These are phyloP conservation scores for Suhomyces sp. DNA, from an alignment of 805 yeast genomes.

Conservation along the genomic window DNA sequence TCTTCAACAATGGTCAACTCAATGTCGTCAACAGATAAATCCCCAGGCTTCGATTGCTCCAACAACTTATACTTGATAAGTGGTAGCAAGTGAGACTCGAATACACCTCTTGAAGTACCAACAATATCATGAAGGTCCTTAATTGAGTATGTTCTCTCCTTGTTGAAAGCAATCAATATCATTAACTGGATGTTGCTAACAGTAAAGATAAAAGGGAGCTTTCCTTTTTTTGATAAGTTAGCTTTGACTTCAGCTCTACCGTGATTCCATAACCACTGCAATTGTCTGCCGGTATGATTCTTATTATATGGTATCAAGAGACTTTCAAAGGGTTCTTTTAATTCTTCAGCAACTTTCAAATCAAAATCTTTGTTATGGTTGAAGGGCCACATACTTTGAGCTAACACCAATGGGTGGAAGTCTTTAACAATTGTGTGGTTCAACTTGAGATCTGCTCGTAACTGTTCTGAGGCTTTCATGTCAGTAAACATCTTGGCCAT, in stretches of 20 bases:
- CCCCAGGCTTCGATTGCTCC: constrained; percentile 61
- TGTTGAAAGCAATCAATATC: constrained; percentile 80
- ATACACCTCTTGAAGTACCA: constrained; percentile 59
- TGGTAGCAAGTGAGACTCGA: constrained; percentile 77
- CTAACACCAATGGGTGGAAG: constrained; percentile 75
- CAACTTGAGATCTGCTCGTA: constrained; percentile 55
- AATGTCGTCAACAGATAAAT: constrained; percentile 46
- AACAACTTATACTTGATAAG: constrained; percentile 76
- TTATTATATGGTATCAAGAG: constrained; percentile 67
- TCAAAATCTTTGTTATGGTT: constrained; percentile 40
- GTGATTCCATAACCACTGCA: constrained; percentile 95
- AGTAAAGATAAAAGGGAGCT: constrained; percentile 76
- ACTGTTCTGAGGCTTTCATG: constrained; percentile 77
- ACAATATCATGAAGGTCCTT: constrained; percentile 65
- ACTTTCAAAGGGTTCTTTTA: constrained; percentile 61
- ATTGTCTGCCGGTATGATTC: constrained; percentile 82
- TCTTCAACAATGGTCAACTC: constrained; percentile 71
- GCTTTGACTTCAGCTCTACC: constrained; percentile 91
- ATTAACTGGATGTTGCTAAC: constrained; percentile 87
- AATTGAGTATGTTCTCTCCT: constrained; percentile 56
- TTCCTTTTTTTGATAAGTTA: constrained; percentile 75
- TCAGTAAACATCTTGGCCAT: constrained; percentile 96
- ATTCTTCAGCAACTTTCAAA: constrained; percentile 63
- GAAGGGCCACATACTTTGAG: constrained; percentile 89
- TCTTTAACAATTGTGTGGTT: constrained; percentile 39